Conservation (phyloP, 140 eudicot genomes). For the Senecio squalidus region DNA sequence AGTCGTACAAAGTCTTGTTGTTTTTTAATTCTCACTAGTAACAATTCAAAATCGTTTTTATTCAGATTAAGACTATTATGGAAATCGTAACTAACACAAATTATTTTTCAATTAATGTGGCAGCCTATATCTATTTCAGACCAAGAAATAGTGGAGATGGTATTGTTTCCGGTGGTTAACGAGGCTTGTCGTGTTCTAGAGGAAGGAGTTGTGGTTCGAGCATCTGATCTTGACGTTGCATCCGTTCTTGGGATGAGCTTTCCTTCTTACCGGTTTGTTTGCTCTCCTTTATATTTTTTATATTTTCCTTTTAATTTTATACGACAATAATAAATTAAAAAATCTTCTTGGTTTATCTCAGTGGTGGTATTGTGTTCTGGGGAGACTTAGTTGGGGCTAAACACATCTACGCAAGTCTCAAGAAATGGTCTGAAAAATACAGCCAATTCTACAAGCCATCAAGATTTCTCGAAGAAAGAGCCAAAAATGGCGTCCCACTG, state of each 20-base stretch:
- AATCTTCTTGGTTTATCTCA: conserved; percentile 26
- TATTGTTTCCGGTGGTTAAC: conserved; percentile 66
- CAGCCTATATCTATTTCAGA: conserved; percentile 51
- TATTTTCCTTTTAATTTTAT: not conserved
- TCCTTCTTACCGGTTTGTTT: conserved; percentile 63
- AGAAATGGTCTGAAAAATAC: conserved; percentile 67
- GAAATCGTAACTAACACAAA: too few species aligned
- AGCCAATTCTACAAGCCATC: conserved; percentile 81
- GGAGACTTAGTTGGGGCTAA: conserved; percentile 83
- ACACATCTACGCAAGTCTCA: conserved; percentile 64
- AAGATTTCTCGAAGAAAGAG: conserved; percentile 87
- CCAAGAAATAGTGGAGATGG: conserved; percentile 63
- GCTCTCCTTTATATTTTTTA: not conserved
- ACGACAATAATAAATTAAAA: not conserved
- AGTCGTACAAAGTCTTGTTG: too few species aligned
- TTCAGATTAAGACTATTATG: too few species aligned
- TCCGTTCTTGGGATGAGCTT: conserved; percentile 78
- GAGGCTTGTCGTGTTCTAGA: conserved; percentile 75
- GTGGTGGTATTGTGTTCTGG: conserved; percentile 95
- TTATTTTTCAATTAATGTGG: too few species aligned
- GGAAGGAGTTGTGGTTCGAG: conserved; percentile 62
- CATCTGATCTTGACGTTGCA: conserved; percentile 74
- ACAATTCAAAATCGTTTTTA: too few species aligned
- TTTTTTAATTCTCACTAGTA: too few species aligned
- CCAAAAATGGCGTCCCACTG: conserved; percentile 71